Conservation (phyloP, 331 rosid species). For the Malus hybrid region DNA sequence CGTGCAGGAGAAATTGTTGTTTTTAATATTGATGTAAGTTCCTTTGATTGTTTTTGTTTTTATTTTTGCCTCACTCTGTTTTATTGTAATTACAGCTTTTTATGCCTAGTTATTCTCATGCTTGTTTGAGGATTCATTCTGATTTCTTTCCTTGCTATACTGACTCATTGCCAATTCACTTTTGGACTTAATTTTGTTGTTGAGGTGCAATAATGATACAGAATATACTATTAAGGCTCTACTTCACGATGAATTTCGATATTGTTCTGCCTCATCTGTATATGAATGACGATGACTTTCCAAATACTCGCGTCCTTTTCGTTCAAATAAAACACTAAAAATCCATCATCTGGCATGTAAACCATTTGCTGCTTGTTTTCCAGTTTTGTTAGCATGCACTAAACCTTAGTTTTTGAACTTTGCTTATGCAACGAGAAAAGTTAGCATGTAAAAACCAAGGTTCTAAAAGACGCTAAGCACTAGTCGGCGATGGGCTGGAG, state of each 20-base stretch:
- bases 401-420: background rate
- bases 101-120: background rate
- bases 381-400: background rate
- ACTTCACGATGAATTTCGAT: background rate
- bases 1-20: constrained; percentile 94
- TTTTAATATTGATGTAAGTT: constrained; percentile 72
- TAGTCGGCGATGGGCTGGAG: too few species aligned
- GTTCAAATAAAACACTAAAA: background rate
- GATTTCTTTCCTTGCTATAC: background rate
- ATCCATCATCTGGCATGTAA: background rate
- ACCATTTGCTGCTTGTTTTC: background rate
- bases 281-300: background rate
- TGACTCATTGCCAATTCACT: background rate
- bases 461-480: too few species aligned
- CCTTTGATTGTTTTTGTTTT: background rate
- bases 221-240: background rate
- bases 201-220: background rate
- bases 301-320: background rate
- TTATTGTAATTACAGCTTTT: background rate
- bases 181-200: background rate
- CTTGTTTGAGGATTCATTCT: background rate
- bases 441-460: background rate
- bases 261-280: background rate
- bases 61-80: background rate
- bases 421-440: background rate